A percentile compares a stretch with the other conserved stretches of the same genome.
These are phyloP conservation scores for Hirsutella rhossiliensis DNA, from an alignment of 2,329 filamentous ascomycete genomes.

Conservation along the genomic window DNA sequence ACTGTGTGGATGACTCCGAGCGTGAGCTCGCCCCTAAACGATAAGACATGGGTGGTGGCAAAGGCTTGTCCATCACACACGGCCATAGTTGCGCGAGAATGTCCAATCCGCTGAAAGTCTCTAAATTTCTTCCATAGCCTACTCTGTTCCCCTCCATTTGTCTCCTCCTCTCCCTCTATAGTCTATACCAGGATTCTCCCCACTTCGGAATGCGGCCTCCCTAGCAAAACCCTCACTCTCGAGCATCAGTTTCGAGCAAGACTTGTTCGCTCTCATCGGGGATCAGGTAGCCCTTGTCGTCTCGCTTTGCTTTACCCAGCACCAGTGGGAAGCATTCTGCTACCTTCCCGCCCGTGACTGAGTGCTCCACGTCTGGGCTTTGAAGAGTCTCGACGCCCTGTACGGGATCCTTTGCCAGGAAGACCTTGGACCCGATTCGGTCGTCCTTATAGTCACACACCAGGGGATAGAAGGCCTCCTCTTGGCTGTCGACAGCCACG, in stretches of 20 bases:
- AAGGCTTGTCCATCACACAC: no score
- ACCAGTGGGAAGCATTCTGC: slow-evolving; percentile 2
- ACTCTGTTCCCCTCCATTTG: no score
- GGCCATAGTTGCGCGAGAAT: no score
- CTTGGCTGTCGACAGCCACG: slow-evolving; percentile 9
- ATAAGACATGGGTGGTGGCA: no score
- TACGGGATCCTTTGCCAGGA: slow-evolving; percentile 13
- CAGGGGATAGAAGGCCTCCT: slow-evolving; percentile 13
- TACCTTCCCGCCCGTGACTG: slow-evolving; percentile 16
- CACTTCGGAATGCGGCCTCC: no score
- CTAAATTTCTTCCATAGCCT: no score
- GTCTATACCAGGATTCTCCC: no score
- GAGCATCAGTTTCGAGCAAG: neutral
- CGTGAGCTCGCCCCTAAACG: no score
- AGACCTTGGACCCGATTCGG: slow-evolving; percentile 11
- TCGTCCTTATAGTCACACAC: slow-evolving; percentile 15
- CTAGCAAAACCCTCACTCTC: no score
- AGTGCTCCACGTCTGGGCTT: slow-evolving; percentile 10
- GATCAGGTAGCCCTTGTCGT: neutral
- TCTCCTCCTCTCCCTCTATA: no score
- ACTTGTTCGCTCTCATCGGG: neutral
- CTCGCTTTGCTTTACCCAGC: neutral
- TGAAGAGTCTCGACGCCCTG: slow-evolving; percentile 11
- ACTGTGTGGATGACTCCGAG: no score
- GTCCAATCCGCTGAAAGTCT: no score